Evolutionary conservation across 2,329 filamentous ascomycete species (phyloP).

Genomic region (Penicillium oxalicum): DNA sequence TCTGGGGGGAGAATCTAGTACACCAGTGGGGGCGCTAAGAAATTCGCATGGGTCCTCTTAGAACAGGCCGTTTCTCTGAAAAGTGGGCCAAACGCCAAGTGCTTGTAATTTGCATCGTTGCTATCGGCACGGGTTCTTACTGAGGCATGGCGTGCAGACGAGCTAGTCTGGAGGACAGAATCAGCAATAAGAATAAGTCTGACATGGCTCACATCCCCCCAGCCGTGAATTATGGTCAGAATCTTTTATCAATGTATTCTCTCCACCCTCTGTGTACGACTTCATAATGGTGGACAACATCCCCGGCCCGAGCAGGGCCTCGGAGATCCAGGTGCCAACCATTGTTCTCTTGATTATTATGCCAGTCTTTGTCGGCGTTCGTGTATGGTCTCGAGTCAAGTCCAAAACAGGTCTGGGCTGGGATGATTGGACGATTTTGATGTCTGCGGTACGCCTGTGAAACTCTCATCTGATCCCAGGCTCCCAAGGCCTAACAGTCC

Average conservation of each 20-base stretch:
- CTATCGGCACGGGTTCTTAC: too few relatives aligned
- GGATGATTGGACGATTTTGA: constrained; percentile 19
- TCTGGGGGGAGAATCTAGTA: too few relatives aligned
- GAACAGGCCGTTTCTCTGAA: too few relatives aligned
- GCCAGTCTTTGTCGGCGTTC: constrained; percentile 1
- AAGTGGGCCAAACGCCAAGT: too few relatives aligned
- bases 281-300: constrained; percentile 1
- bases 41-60: too few relatives aligned
- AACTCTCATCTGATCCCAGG: background rate
- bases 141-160: too few relatives aligned
- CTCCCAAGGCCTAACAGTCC: background rate
- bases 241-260: background rate
- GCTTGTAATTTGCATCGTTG: too few relatives aligned
- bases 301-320: constrained; percentile 3
- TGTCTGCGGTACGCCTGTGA: constrained; percentile 7
- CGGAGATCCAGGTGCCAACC: constrained; percentile 2
- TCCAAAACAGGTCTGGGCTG: constrained; percentile 3
- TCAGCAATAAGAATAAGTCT: too few relatives aligned
- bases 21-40: too few relatives aligned
- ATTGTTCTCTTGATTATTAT: constrained; percentile 1
- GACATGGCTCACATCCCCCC: too few relatives aligned
- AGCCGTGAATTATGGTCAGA: too few relatives aligned
- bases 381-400: constrained; percentile 2
- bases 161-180: too few relatives aligned
- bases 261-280: background rate